Evolutionary conservation across 441 rosid genomes (phyloP), one percentile per base, ranked within the genome.

Genomic region (Euphorbia celastroides): DNA sequence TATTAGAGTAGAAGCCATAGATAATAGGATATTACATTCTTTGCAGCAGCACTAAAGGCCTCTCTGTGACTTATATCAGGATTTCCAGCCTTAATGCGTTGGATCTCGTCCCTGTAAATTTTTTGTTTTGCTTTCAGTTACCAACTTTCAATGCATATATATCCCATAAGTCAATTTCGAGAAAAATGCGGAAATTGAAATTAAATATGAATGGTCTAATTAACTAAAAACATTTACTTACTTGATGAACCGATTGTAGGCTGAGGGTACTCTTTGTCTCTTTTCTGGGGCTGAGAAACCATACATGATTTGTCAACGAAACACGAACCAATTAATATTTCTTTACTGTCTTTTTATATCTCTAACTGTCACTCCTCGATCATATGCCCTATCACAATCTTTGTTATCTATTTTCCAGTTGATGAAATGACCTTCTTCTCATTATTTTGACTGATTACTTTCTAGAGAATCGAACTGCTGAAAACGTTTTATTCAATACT

Each of bases 61-160:
- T 93, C 96, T 78, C 97, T 91, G 83, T 93, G 99, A 79, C 97
- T 93, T 68, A 93, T 93, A 81, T 93, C 95, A 78, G 99, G 99
- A 76, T 93, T 93, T 72, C 86, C 93, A 57, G 96, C 97, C 79
- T 91, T 93, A 85, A 93, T 90, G 71, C 98, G 96, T 84, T 90
- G 98, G 87, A 92, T 92, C 85, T 92, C 97, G 70, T 92, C 96
- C 84, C 98, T 93, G 83, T 66, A 74, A 11, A 66, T 60, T 19
- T 68, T 63, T 60, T 57, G 51, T 51, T 74, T 55, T 34, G 54
- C 30, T 28, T 62, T 68, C 60, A 59, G 42, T 57, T 61, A 66
- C 25, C 62, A 71, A 28, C 5, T 23, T 34, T 32, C 19, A 58
- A 30, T 30, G 19, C 1, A 57, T 7, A 28, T 16, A 30, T 10